A percentile compares a stretch with the other conserved stretches of the same genome.
phyloP scores from a whole-genome alignment of 2,329 filamentous ascomycete species.

The Hymenoscyphus fraxineus region DNA sequence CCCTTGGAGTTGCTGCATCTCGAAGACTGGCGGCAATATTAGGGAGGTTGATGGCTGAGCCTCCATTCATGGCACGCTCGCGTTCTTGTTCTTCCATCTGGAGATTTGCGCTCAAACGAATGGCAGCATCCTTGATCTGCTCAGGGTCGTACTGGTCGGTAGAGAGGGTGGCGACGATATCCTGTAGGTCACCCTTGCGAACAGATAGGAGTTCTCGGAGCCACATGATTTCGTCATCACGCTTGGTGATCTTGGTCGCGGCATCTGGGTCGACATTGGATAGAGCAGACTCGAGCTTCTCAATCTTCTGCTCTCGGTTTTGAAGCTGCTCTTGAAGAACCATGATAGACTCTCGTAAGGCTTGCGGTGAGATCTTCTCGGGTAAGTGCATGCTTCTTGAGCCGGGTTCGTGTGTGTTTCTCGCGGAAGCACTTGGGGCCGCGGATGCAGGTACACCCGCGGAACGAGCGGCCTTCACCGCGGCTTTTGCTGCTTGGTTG shows the following conservation, averaged over 20 bases:
- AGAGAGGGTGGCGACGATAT: constrained; percentile 79
- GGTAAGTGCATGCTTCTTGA: constrained; percentile 53
- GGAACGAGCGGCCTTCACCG: constrained; percentile 35
- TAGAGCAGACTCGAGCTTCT: constrained; percentile 74
- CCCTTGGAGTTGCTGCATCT: constrained; percentile 74
- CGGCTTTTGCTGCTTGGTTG: constrained; percentile 68
- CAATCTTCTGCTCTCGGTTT: constrained; percentile 85
- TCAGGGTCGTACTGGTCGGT: constrained; percentile 73
- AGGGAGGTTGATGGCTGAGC: constrained; percentile 63
- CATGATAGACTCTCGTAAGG: constrained; percentile 90
- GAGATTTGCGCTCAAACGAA: constrained; percentile 86
- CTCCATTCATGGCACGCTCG: constrained; percentile 74
- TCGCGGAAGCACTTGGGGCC: background rate
- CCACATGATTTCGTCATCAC: constrained; percentile 92
- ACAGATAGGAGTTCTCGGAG: constrained; percentile 89
- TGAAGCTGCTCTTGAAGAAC: constrained; percentile 96
- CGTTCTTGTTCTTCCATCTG: constrained; percentile 98
- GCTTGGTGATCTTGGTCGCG: constrained; percentile 78
- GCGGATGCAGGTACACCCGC: constrained; percentile 14
- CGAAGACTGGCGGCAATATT: constrained; percentile 74
- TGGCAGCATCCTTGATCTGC: constrained; percentile 81
- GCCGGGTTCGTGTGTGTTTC: background rate
- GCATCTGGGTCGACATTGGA: constrained; percentile 71
- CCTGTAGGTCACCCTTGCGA: constrained; percentile 83
- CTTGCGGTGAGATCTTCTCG: constrained; percentile 90